Conservation (phyloP, 228 moss, liverwort and hornwort species). For the Sphagnum fallax region DNA sequence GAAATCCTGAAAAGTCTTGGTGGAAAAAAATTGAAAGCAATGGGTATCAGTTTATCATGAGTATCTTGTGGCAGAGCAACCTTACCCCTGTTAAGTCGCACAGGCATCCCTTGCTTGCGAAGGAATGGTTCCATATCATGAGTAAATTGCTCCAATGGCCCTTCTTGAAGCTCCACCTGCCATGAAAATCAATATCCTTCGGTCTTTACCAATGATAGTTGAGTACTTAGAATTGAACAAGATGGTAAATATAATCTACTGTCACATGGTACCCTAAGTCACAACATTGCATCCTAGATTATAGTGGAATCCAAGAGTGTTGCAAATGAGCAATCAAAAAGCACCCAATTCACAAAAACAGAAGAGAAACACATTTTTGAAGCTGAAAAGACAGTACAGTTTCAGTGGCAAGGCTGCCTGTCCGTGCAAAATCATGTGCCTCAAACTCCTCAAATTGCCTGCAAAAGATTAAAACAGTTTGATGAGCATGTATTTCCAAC, state of each 20-base stretch:
- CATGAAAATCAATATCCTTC: not conserved
- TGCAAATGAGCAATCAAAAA: no score
- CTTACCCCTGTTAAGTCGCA: constrained; percentile 75
- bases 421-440: constrained; percentile 79
- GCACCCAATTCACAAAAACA: no score
- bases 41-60: no score
- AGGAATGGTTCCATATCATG: constrained; percentile 99
- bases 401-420: constrained; percentile 80
- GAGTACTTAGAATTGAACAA: no score
- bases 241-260: no score
- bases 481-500: not conserved
- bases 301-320: no score
- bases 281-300: not conserved
- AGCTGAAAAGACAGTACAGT: constrained; percentile 30
- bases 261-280: no score
- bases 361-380: no score
- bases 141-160: constrained; percentile 84
- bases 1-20: not conserved
- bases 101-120: constrained; percentile 97
- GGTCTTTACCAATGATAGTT: not conserved
- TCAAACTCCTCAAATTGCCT: constrained; percentile 76
- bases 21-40: no score
- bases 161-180: constrained; percentile 84
- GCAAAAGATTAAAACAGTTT: not conserved
- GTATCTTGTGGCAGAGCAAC: no score